Base-by-base conservation (phyloP, 805 yeast genomes). In the Lipomyces mesembrius region DNA sequence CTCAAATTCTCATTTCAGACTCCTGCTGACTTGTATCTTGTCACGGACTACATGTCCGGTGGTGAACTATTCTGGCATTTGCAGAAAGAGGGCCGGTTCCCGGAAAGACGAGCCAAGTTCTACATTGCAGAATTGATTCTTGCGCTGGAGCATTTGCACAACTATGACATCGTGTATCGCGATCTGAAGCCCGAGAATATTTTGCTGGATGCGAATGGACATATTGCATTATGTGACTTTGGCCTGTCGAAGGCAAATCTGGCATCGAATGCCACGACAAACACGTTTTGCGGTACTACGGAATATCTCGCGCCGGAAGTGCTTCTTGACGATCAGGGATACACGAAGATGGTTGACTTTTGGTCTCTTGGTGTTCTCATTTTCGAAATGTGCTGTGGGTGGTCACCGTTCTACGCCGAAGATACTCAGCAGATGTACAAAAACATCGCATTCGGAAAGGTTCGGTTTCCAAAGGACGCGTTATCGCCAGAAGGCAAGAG, bases 361-460 rank as follows among this genome's bases (percentile, higher is more conserved):
- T 95, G 99, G 99, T 93, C 98, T 2, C 81, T 95, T 66, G 99
- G 99, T 67, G 99, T 95, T 32, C 82, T 95, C 66, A 92, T 95
- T 57, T 95, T 95, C 79, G 99, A 95, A 81, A 95, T 95, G 99
- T 93, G 98, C 79, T 95, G 98, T 81, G 99, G 99, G 61, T 95
- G 98, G 99, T 90, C 97, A 3, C 99, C 99, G 63, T 95, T 95
- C 78, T 95, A 92, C 75, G 99, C 98, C 34, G 98, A 94, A 70
- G 94, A 92, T 78, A 92, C 97, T 60, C 98, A 95, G 81, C 97
- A 95, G 79, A 95, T 95, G 99, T 95, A 95, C 81, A 95, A 94
- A 81, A 95, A 95, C 80, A 95, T 95, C 81, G 99, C 98, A 3
- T 95, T 92, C 79, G 99, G 99, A 70, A 95, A 94, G 78, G 98